These are phyloP conservation scores for Lactarius sanguifluus DNA, from an alignment of 768 basidiomycete genomes.

Conservation along the genomic window DNA sequence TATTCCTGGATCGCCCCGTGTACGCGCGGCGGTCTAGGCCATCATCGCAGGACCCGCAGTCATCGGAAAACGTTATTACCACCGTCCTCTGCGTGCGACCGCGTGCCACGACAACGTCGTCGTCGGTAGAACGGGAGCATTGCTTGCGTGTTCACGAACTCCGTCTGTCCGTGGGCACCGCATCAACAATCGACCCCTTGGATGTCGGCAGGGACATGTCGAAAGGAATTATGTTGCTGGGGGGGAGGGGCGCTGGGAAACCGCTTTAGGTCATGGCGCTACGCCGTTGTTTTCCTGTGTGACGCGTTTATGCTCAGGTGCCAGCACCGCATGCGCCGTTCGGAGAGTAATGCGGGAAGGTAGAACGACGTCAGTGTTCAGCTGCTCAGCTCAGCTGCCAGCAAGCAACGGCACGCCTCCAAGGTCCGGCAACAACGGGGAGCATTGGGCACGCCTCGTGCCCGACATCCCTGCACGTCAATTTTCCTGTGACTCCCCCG, in stretches of 20 bases:
- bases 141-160: neutral
- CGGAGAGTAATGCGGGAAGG: neutral
- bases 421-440: conserved; percentile 6
- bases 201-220: neutral
- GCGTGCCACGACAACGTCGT: neutral
- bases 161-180: neutral
- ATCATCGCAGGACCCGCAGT: conserved; percentile 6
- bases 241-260: neutral
- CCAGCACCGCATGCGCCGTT: conserved; percentile 7
- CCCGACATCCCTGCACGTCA: neutral
- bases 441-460: conserved; percentile 8
- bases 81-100: neutral
- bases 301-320: conserved; percentile 20
- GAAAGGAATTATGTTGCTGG: conserved; percentile 2
- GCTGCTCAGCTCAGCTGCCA: conserved; percentile 19
- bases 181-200: neutral
- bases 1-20: conserved; percentile 4
- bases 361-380: conserved; percentile 17
- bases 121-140: neutral
- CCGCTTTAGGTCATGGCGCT: conserved; percentile 7
- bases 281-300: neutral
- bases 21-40: conserved; percentile 7
- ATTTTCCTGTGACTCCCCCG: neutral
- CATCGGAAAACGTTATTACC: neutral
- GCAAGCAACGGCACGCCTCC: neutral